Base-by-base conservation (phyloP, 331 rosid species). In the Arachis monticola region DNA sequence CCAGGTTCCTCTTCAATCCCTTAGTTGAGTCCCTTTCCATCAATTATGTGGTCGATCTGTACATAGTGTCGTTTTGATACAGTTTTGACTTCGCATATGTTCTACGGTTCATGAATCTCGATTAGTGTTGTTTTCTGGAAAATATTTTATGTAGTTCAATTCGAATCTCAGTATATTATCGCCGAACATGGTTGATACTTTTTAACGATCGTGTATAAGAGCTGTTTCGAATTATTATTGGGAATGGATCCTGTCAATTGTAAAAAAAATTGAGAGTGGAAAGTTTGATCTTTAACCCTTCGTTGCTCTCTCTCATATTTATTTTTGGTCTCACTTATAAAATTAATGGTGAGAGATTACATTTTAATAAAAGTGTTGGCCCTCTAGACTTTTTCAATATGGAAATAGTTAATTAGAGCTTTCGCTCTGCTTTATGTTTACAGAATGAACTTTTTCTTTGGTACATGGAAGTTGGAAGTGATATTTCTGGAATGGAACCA, bases 1-100 rank as follows among this genome's bases (percentile, higher is more conserved):
- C 91, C 85, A 84, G 98, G 97, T 82, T 62, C 63, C 12, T 10
- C 1, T 40, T n/a, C 5, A 50, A 47, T 57, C 14, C 1, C 41
- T 74, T 51, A 13, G 13, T 75, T 69, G 38, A 0, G 1, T 60
- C 12, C 0, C 61, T 12, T 55, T 12, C 22, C 59, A 5, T 13
- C 59, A n/a, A 13, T 53, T n/a, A 14, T 13, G 6, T 53, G 30
- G 7, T 13, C 59, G 10, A 53, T 53, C 59, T 53, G 8, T 3
- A 53, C 6, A 6, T 10, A 13, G 27, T 13, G 59, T n/a, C 59
- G 59, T 53, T 30, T 72, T 55, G 42, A 14, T 41, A 13, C 57
- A 0, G 53, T 10, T 63, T 51, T 40, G 40, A 10, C 10, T 41
- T 2, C 52, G n/a, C 31, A 40, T 52, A 4, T 5, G 12, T 27